Evolutionary conservation across 1,284 basidiomycete species (phyloP), one percentile per base, ranked within the genome.

Genomic region (Omphalotus olearius): DNA sequence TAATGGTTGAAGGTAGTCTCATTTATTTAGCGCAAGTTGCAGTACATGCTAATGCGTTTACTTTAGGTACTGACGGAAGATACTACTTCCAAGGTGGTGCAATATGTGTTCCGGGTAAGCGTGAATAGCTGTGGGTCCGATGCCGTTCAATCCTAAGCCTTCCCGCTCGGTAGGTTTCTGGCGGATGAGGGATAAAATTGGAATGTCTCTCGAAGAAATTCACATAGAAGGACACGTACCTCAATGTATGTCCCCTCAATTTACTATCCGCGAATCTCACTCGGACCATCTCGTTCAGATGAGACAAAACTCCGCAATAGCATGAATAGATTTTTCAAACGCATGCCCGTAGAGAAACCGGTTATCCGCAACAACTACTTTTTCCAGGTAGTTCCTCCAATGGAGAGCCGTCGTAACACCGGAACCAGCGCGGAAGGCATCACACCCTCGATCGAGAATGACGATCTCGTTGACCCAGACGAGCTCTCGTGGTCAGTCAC

Each of bases 151-250:
- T n/a, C 47, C 28, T 52, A 45, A 55, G 30, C 45, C 37, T 41
- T 26, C 52, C 30, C 13, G 9, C 39, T 14, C 6, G 17, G 47
- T 57, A 88, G 87, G 89, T 6, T 84, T 80, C 57, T 92, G 90
- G 90, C 73, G 88, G 18, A 73, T 91, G 64, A 62, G 76, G 52
- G 88, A 91, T 66, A 91, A 91, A 67, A 78, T 90, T 51, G 88
- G 88, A 7, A 68, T 83, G 61, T 72, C 82, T 4, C 67, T 91
- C 17, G 83, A 88, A 41, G 80, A 88, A 52, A 89, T 92, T 45
- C 89, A 92, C 63, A 68, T 72, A 43, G 71, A 72, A 46, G 86
- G 87, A 4, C 66, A 82, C 49, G 87, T 90, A 13, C 85, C 85
- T 35, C 79, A 80, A 66, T 90, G 86, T 86, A 63, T 64, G 82